phyloP scores from a whole-genome alignment of 306 rosid species.

The Rosa lucieae region DNA sequence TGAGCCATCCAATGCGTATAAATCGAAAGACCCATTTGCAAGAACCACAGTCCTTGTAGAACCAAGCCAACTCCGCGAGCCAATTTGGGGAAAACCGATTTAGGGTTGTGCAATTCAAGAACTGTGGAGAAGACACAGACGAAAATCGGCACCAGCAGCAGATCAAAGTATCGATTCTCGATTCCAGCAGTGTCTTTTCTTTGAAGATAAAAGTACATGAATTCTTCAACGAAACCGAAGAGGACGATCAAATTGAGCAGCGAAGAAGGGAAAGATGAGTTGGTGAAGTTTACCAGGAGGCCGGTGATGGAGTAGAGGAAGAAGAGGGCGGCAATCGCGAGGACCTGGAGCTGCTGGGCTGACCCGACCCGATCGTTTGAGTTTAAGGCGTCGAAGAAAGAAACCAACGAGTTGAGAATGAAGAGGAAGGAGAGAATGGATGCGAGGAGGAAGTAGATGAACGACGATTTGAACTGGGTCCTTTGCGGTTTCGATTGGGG shows the following conservation, averaged over 20 bases:
- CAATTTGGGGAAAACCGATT: constrained; percentile 44
- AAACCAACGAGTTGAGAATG: constrained; percentile 48
- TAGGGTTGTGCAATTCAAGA: constrained; percentile 41
- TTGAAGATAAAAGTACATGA: constrained; percentile 69
- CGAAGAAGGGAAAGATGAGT: constrained; percentile 34
- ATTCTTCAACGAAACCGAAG: constrained; percentile 73
- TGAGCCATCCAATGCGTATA: constrained; percentile 54
- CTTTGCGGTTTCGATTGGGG: constrained; percentile 8
- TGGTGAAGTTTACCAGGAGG: constrained; percentile 24
- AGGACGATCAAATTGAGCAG: constrained; percentile 41
- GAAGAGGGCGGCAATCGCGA: constrained; percentile 56
- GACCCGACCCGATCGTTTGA: constrained; percentile 62
- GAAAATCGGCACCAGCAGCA: constrained; percentile 59
- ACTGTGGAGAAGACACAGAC: constrained; percentile 56
- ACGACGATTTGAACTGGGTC: constrained; percentile 10
- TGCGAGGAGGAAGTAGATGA: constrained; percentile 31
- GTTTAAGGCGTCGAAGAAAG: constrained; percentile 48
- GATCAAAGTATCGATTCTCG: constrained; percentile 77
- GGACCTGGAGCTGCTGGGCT: constrained; percentile 60
- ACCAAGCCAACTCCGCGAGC: constrained; percentile 67
- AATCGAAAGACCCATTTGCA: constrained; percentile 75
- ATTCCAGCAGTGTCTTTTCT: constrained; percentile 66
- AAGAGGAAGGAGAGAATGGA: constrained; percentile 43
- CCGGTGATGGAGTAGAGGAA: constrained; percentile 53
- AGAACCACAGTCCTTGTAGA: constrained; percentile 77